Evolutionary conservation across 2,329 filamentous ascomycete genomes (phyloP).

Genomic region (Hymenoscyphus salicellus): DNA sequence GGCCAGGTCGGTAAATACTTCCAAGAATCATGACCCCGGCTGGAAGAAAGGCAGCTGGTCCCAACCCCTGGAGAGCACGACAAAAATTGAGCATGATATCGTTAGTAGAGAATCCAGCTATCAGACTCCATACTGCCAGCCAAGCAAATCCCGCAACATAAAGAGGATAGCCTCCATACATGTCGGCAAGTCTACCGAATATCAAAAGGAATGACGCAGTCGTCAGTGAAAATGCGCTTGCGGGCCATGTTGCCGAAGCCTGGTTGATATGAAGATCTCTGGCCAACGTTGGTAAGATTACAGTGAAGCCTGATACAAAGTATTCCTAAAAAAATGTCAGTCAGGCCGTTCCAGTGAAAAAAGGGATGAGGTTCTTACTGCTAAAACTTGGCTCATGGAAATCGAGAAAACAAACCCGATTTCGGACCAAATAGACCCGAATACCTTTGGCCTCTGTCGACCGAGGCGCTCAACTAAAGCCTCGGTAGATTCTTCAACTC

Average conservation of each 20-base stretch:
- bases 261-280: constrained; percentile 61
- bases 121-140: constrained; percentile 66
- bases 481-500: constrained; percentile 31
- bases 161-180: constrained; percentile 59
- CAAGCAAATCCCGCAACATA: constrained; percentile 60
- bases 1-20: constrained; percentile 63
- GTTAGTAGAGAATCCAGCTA: constrained; percentile 67
- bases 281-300: constrained; percentile 66
- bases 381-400: constrained; percentile 56
- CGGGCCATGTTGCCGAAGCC: constrained; percentile 60
- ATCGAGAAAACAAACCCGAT: constrained; percentile 59
- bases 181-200: constrained; percentile 59
- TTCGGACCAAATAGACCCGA: constrained; percentile 51
- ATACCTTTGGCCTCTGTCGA: constrained; percentile 53
- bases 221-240: constrained; percentile 56
- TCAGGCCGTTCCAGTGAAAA: neutral
- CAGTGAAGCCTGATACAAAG: constrained; percentile 71
- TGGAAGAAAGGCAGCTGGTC: constrained; percentile 68
- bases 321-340: constrained; percentile 47
- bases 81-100: constrained; percentile 70
- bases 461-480: constrained; percentile 53
- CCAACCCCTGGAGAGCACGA: constrained; percentile 71
- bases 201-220: constrained; percentile 59
- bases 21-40: constrained; percentile 66
- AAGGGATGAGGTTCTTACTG: constrained; percentile 37